These are phyloP conservation scores for Tuber borchii DNA, from an alignment of 495 filamentous ascomycete genomes.

Conservation along the genomic window DNA sequence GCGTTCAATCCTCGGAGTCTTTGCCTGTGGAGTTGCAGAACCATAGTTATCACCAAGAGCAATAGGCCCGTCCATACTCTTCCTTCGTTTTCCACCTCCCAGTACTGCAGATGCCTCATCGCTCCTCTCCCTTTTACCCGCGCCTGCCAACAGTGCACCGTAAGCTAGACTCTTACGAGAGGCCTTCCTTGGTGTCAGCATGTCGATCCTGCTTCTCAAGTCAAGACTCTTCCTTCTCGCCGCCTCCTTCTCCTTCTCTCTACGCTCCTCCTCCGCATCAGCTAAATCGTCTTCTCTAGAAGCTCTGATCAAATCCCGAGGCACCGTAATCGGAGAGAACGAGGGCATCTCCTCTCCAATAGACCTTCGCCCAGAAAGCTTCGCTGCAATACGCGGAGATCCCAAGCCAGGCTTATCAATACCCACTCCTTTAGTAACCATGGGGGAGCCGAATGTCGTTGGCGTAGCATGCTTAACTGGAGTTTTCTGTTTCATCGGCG, in stretches of 20 bases:
- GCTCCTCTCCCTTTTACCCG: conserved; percentile 33
- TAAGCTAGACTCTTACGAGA: conserved; percentile 37
- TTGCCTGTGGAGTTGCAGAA: neutral
- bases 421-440: conserved; percentile 53
- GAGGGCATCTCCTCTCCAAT: conserved; percentile 59
- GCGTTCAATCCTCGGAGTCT: neutral
- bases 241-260: conserved; percentile 53
- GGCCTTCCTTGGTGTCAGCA: conserved; percentile 35
- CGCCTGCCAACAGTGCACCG: conserved; percentile 37
- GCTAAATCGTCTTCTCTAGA: conserved; percentile 60
- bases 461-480: conserved; percentile 7
- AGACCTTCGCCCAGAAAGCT: conserved; percentile 65
- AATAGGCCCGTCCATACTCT: conserved; percentile 27
- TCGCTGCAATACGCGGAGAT: conserved; percentile 65
- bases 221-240: conserved; percentile 44
- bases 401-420: conserved; percentile 69
- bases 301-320: conserved; percentile 56
- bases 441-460: conserved; percentile 3
- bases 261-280: conserved; percentile 63
- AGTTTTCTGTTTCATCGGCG: conserved; percentile 21
- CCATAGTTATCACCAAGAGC: conserved; percentile 12
- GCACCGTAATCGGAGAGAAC: conserved; percentile 52
- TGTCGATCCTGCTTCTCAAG: conserved; percentile 33
- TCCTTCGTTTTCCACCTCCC: conserved; percentile 31
- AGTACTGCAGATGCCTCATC: conserved; percentile 11